Base-by-base conservation (phyloP, 306 rosid species). In the Medicago arabica region DNA sequence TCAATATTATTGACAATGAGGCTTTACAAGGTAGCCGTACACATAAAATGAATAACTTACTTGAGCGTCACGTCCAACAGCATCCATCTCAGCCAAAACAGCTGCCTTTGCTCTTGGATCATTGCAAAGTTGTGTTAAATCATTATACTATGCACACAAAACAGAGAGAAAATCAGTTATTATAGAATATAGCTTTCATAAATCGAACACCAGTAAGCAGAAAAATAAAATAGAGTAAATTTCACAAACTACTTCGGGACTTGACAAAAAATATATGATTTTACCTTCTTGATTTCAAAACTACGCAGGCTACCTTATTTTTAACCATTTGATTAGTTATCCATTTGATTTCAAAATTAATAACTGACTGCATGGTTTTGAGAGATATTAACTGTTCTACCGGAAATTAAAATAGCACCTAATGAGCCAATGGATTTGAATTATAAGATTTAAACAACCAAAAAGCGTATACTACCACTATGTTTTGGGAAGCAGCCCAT, bases 41-140 rank as follows among this genome's bases (percentile, higher is more conserved):
- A 25, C 60, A 55, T 34, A 55, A 73, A 81, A 46, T 72, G 67
- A 67, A 69, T 9, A 82, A 80, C 88, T 80, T 80, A 79, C 99
- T 89, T 92, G 94, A 54, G 98, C 93, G 77, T 96, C 93, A 78
- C 80, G 86, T 72, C 99, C 99, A 54, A 72, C 4, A 31, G 96
- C 92, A 83, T 96, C 96, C 96, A 96, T 87, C 21, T 96, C 96
- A 43, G 92, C 97, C 86, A 96, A 80, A 78, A 96, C 93, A 49
- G 93, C 91, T 2, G 96, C 92, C 84, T 68, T 86, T 50, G 86
- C 77, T 88, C 86, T 90, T 59, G 98, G 96, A 85, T 96, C 93
- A 78, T 85, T 88, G 89, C 96, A 90, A 67, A 96, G 91, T 74
- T 92, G 91, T 46, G 76, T 77, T 74, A 90, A 67, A 74, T 88